Evolutionary conservation across 345 rosid species (phyloP).

Genomic region (Punica granatum): DNA sequence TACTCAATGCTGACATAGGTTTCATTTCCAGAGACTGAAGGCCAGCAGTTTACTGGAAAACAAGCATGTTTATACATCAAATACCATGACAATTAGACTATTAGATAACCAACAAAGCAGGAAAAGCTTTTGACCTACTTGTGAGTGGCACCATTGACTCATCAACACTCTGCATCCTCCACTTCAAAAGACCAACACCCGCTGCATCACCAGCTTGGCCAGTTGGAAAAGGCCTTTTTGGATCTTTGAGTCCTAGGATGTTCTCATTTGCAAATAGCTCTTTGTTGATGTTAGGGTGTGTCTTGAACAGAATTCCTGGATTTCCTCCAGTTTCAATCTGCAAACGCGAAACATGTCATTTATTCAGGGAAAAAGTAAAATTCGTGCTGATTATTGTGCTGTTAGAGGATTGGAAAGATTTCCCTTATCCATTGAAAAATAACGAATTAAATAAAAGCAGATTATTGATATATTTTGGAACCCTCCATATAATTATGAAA

Average conservation of each 20-base stretch:
- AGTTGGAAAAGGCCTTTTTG: conserved; percentile 89
- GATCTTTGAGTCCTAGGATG: conserved; percentile 86
- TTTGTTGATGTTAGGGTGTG: conserved; percentile 91
- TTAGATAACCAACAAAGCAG: background rate
- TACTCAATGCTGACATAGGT: conserved; percentile 96
- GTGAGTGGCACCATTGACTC: conserved; percentile 97
- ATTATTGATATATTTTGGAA: background rate
- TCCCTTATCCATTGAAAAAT: background rate
- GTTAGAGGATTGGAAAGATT: background rate
- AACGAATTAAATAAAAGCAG: background rate
- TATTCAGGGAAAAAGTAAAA: background rate
- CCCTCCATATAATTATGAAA: no score
- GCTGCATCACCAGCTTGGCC: conserved; percentile 74
- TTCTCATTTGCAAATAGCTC: conserved; percentile 75
- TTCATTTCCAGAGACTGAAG: conserved; percentile 94
- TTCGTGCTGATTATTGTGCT: background rate
- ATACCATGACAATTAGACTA: background rate
- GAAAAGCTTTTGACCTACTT: conserved; percentile 39
- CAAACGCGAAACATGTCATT: conserved; percentile 5
- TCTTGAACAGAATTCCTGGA: conserved; percentile 82
- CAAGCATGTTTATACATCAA: background rate
- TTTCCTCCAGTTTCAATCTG: conserved; percentile 90
- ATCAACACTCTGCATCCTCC: conserved; percentile 97
- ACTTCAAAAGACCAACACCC: conserved; percentile 95
- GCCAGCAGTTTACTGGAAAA: conserved; percentile 97